Percentiles rank a stretch among this genome's conserved stretches.
Conservation (phyloP, 1,284 basidiomycete genomes). For the Stygiomarasmius scandens region DNA sequence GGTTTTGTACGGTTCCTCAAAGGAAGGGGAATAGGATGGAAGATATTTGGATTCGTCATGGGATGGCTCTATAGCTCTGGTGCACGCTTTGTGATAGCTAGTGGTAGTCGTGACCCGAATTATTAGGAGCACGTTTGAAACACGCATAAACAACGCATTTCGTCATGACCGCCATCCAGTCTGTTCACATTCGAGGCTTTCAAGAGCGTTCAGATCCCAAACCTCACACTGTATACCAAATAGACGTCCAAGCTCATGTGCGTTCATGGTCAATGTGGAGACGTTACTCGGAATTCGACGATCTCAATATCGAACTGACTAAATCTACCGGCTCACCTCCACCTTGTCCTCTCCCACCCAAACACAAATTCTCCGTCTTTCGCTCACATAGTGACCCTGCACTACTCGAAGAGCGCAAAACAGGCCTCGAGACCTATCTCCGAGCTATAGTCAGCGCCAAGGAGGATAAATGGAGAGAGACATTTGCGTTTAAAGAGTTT, state of each 20-base stretch:
- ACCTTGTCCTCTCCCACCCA: slow-evolving; percentile 79
- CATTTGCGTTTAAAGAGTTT: slow-evolving; percentile 83
- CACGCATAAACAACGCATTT: not conserved
- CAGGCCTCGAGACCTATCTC: slow-evolving; percentile 83
- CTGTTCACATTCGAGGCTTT: slow-evolving; percentile 65
- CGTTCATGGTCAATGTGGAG: slow-evolving; percentile 92
- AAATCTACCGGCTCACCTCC: slow-evolving; percentile 73
- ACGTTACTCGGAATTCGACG: slow-evolving; percentile 92
- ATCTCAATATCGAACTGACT: slow-evolving; percentile 81
- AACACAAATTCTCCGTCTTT: slow-evolving; percentile 72
- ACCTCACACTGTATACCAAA: slow-evolving; percentile 79
- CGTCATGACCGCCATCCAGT: slow-evolving; percentile 72
- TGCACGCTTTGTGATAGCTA: slow-evolving; percentile 60
- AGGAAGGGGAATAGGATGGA: slow-evolving; percentile 44
- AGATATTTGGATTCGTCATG: slow-evolving; percentile 45
- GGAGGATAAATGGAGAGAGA: slow-evolving; percentile 82
- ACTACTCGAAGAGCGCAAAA: slow-evolving; percentile 73
- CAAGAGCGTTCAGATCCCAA: slow-evolving; percentile 71
- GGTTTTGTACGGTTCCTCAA: slow-evolving; percentile 56
- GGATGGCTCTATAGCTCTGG: slow-evolving; percentile 44
- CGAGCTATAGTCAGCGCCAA: slow-evolving; percentile 82
- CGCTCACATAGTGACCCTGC: slow-evolving; percentile 50
- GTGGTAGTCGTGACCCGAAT: slow-evolving; percentile 29
- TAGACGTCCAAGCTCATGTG: slow-evolving; percentile 80
- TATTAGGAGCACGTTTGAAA: not conserved